Percentiles rank a stretch among this genome's conserved stretches.
These are phyloP conservation scores for Rhizoclosmatium sp. DNA, from an alignment of 192 early-diverging fungal species.

Conservation along the genomic window DNA sequence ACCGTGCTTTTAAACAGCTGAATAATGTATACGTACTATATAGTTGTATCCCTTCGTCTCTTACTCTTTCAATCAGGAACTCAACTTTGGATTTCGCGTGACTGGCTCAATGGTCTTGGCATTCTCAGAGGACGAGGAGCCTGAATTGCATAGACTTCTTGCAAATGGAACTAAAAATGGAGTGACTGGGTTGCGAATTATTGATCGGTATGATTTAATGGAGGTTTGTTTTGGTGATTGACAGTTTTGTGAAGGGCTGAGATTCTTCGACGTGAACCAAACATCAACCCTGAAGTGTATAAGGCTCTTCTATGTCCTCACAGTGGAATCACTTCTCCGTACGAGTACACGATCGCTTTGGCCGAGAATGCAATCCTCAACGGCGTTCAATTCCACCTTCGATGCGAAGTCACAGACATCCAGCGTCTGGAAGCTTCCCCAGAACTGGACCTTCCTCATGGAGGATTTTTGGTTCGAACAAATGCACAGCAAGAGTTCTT, in stretches of 20 bases:
- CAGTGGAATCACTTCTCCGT: constrained; percentile 55
- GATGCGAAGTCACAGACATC: constrained; percentile 53
- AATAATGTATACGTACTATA: constrained; percentile 10
- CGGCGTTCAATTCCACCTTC: constrained; percentile 50
- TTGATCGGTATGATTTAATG: constrained; percentile 10
- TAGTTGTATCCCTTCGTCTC: neutral
- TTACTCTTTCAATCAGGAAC: constrained; percentile 27
- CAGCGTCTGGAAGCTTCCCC: constrained; percentile 33
- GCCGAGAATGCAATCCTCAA: constrained; percentile 58
- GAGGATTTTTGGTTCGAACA: constrained; percentile 39
- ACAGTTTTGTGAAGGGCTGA: constrained; percentile 23
- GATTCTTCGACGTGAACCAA: constrained; percentile 47
- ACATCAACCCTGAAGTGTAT: constrained; percentile 44
- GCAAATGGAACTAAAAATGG: constrained; percentile 57
- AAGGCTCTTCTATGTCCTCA: constrained; percentile 51
- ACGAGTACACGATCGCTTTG: constrained; percentile 59
- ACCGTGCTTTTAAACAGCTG: constrained; percentile 45
- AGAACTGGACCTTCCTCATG: neutral
- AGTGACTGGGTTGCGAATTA: constrained; percentile 44
- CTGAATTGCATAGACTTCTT: constrained; percentile 37
- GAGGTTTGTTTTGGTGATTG: no score
- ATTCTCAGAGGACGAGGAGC: constrained; percentile 39
- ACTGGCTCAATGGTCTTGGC: constrained; percentile 54
- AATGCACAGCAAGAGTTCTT: constrained; percentile 17
- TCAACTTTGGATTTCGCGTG: constrained; percentile 57